phyloP scores from a whole-genome alignment of 306 rosid genomes.

The Sicyos edulis region DNA sequence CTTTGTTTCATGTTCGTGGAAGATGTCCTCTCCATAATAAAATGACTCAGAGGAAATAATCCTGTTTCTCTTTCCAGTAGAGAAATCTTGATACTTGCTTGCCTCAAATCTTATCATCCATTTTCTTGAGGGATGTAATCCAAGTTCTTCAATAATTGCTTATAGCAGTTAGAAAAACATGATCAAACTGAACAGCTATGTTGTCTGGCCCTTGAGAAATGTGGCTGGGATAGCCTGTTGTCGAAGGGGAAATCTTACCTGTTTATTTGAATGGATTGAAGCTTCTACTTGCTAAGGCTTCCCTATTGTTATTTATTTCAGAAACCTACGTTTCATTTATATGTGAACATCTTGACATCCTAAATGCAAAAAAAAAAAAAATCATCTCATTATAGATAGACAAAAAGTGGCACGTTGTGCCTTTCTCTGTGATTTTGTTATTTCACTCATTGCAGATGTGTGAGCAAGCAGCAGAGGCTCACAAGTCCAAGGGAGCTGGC shows the following conservation, averaged over 20 bases:
- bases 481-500: slow-evolving; percentile 66
- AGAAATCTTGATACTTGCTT: background rate
- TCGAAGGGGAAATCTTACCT: background rate
- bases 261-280: background rate
- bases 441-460: slow-evolving; percentile 58
- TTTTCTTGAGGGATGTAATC: slow-evolving; percentile 7
- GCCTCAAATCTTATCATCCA: background rate
- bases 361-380: background rate
- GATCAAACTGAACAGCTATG: background rate
- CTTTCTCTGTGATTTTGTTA: background rate
- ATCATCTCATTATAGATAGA: background rate
- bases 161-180: slow-evolving; percentile 1
- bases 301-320: background rate
- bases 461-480: slow-evolving; percentile 96
- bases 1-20: background rate
- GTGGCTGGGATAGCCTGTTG: background rate
- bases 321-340: background rate
- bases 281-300: slow-evolving; percentile 2
- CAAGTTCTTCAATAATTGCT: background rate
- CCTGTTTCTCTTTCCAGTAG: background rate
- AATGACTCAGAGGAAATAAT: background rate
- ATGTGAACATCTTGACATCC: background rate
- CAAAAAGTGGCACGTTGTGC: background rate
- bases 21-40: background rate
- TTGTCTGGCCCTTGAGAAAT: background rate